Evolutionary conservation across 2,329 filamentous ascomycete species (phyloP), one percentile per base, ranked within the genome.

Genomic region (Apiospora arundinis): DNA sequence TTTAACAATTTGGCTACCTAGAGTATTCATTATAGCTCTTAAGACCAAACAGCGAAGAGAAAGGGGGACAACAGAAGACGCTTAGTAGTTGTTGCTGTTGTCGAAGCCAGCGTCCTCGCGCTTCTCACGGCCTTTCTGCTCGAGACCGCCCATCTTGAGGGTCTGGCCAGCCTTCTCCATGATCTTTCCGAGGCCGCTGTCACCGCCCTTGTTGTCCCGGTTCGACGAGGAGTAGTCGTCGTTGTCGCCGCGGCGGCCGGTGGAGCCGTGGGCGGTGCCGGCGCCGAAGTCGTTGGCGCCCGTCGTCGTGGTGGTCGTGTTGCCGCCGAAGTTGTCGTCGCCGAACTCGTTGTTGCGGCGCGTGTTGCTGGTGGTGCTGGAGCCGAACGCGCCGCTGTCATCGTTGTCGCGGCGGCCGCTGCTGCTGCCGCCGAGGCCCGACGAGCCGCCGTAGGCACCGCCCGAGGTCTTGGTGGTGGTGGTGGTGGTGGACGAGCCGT

Each of bases 101-200:
- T 74, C 48, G 40, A 42, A 70, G 14, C 80, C 81, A 52, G 79
- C 79, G 21, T 77, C 80, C 72, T 85, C 84, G 69, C 88, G 83
- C 85, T 86, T 89, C 75, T 80, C 81, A 9, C 80, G 78, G 4
- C 88, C 89, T 80, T 86, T 87, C 74, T 85, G 79, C 70, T 81
- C 82, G 16, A 90, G 71, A 60, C 80, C 81, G 21, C 85, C 81
- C 74, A 83, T 88, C 70, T 85, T 80, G 73, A 91, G 75, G 68
- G 86, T 75, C 16, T 80, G 78, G 11, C 88, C 88, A 7, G 85
- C 86, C 83, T 89, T 90, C 81, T 91, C 87, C 79, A 91, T 81
- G 32, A 91, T 71, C 80, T 88, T 90, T 66, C 89, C 89, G 28
- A 88, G 69, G 21, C 84, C 85, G 68, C 74, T 75, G 32, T 74